Base-by-base conservation (phyloP, 352 stramenopile species). In the Hyaloperonospora arabidopsidis region DNA sequence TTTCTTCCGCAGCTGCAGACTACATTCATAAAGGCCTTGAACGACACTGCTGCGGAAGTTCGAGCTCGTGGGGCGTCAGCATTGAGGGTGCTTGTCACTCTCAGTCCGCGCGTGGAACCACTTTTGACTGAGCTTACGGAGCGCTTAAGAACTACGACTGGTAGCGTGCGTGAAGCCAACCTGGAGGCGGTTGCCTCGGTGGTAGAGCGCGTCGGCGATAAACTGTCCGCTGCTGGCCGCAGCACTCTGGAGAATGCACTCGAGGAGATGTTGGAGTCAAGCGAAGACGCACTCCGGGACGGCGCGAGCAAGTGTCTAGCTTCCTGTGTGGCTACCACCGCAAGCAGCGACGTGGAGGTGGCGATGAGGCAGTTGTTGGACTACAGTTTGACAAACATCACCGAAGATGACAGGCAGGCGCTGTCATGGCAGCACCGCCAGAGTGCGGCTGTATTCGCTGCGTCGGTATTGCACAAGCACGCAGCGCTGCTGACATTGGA, bases 1-100 rank as follows among this genome's bases (percentile, higher is more conserved):
- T 99, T 99, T 71, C 76, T 99, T 51, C 97, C 97, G 19, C 97
- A 99, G 76, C 86, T 99, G 49, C 97, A 99, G 70, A 99, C 97
- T 2, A 98, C 96, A 2, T 99, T 99, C 63, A 90, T 99, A 41
- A 99, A 99, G 76, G 94, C 96, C 34, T 71, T 99, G n/a, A 97
- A 97, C 59, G 97, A 99, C 76, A 84, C 87, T n/a, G 93, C 80
- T 11, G 87, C 89, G 28, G 85, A 96, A 49, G 96, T 99, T 15
- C 84, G 95, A 35, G 60, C 80, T 15, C 84, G 89, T 63, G 95
- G 94, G 35, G 95, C 94, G 1, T 85, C 80, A 23, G 95, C 94
- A 35, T 79, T 99, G 23, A 89, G 80, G 22, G 82, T 97, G 22
- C 76, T 99, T 8, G 96, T 98, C 63, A 85, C 84, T 46, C 63